Evolutionary conservation across 2,329 filamentous ascomycete genomes (phyloP).

Genomic region (Curvularia sp.): DNA sequence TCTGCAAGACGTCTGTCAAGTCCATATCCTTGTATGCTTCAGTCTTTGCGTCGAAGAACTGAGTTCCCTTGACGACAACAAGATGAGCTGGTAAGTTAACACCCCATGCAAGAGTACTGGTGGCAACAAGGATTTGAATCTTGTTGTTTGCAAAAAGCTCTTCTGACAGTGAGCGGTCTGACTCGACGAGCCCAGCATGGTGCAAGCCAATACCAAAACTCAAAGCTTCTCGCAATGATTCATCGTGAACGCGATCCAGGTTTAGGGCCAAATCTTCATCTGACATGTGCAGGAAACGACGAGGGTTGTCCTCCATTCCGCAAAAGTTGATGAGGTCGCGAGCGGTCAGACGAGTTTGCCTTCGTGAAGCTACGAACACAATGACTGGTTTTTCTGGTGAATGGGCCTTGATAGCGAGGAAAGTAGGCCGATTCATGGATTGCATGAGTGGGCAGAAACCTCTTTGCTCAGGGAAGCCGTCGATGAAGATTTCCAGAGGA

Average conservation of each 20-base stretch:
- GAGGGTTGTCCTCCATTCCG: constrained; percentile 97
- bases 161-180: constrained; percentile 88
- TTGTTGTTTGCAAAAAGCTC: constrained; percentile 98
- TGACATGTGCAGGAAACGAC: constrained; percentile 90
- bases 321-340: constrained; percentile 97
- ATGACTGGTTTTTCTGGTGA: constrained; percentile 97
- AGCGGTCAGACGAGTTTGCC: constrained; percentile 92
- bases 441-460: constrained; percentile 99
- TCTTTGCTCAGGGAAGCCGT: constrained; percentile 92
- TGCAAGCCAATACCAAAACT: constrained; percentile 97
- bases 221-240: constrained; percentile 89
- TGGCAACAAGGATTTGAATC: constrained; percentile 95
- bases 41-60: constrained; percentile 97
- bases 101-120: constrained; percentile 96
- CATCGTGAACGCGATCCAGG: constrained; percentile 89
- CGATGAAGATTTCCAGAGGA: constrained; percentile 93
- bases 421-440: constrained; percentile 97
- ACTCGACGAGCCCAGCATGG: constrained; percentile 95
- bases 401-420: constrained; percentile 94
- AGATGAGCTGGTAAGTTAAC: constrained; percentile 97
- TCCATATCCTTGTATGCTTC: constrained; percentile 99
- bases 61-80: constrained; percentile 96
- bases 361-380: constrained; percentile 93
- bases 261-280: constrained; percentile 93
- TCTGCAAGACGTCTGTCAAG: constrained; percentile 94